phyloP scores from a whole-genome alignment of 306 rosid species.

The Inga oerstediana region DNA sequence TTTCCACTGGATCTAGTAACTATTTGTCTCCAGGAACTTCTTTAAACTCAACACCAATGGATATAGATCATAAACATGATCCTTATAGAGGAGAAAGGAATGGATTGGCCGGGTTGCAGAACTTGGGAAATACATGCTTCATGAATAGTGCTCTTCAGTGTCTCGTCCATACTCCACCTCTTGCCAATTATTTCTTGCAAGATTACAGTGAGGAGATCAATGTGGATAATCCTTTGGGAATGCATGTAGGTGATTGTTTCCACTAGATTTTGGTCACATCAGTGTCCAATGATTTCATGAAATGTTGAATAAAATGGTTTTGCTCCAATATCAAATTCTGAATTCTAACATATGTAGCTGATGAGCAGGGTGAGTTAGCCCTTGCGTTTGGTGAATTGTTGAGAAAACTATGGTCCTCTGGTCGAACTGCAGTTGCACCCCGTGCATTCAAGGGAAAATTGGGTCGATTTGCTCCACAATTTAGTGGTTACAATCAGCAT shows the following conservation, averaged over 20 bases:
- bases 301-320: constrained; percentile 7
- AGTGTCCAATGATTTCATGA: constrained; percentile 20
- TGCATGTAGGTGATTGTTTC: constrained; percentile 71
- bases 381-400: constrained; percentile 91
- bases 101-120: constrained; percentile 97
- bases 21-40: constrained; percentile 59
- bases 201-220: constrained; percentile 92
- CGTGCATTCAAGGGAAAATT: constrained; percentile 92
- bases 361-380: constrained; percentile 95
- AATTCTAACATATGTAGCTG: constrained; percentile 31
- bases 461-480: constrained; percentile 98
- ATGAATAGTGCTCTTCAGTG: constrained; percentile 97
- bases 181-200: constrained; percentile 85
- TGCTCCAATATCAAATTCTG: constrained; percentile 27
- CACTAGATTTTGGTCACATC: constrained; percentile 16
- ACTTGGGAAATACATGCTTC: constrained; percentile 97
- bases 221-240: constrained; percentile 91
- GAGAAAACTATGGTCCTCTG: constrained; percentile 96
- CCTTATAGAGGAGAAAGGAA: constrained; percentile 63
- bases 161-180: constrained; percentile 91
- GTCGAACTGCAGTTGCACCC: constrained; percentile 80
- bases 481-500: constrained; percentile 98
- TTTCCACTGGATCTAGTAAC: constrained; percentile 60
- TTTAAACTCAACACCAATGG: constrained; percentile 59
- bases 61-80: constrained; percentile 63